These are phyloP conservation scores for Inga oerstediana DNA, from an alignment of 306 rosid species.

Conservation along the genomic window DNA sequence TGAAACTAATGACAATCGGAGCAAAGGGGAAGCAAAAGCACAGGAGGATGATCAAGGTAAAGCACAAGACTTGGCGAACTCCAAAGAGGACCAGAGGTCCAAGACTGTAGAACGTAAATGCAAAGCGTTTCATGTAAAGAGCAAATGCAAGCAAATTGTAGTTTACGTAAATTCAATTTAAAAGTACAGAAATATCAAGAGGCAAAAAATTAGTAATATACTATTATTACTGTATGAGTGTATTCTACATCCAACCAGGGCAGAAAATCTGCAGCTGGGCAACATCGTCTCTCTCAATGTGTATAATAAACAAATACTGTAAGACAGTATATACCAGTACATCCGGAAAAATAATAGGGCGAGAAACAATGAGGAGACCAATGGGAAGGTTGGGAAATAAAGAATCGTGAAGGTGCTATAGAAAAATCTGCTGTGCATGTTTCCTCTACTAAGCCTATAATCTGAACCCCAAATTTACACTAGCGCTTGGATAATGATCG, in stretches of 20 bases:
- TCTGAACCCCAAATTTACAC: slow-evolving; percentile 75
- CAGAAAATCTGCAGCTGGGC: slow-evolving; percentile 30
- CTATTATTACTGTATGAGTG: slow-evolving; percentile 29
- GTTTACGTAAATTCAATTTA: not conserved
- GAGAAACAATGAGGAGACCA: slow-evolving; percentile 6
- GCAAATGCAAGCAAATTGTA: not conserved
- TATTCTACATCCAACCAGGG: slow-evolving; percentile 28
- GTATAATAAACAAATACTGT: slow-evolving; percentile 37
- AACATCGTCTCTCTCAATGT: slow-evolving; percentile 38
- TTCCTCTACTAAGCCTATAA: slow-evolving; percentile 51
- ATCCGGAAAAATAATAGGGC: slow-evolving; percentile 31
- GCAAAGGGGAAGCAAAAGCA: not conserved
- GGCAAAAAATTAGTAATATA: slow-evolving; percentile 11
- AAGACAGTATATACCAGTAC: slow-evolving; percentile 32
- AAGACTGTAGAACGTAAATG: too few relatives aligned
- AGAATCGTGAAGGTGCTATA: slow-evolving; percentile 44
- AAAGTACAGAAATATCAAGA: not conserved
- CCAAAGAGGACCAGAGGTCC: not conserved
- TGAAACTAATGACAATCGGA: not conserved
- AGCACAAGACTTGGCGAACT: not conserved
- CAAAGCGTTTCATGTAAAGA: not conserved
- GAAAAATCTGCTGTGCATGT: slow-evolving; percentile 46
- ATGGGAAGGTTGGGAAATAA: not conserved
- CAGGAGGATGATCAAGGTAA: not conserved
- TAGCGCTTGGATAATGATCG: slow-evolving; percentile 84